These are phyloP conservation scores for Lasiosphaeria miniovina DNA, from an alignment of 495 filamentous ascomycete genomes.

Conservation along the genomic window DNA sequence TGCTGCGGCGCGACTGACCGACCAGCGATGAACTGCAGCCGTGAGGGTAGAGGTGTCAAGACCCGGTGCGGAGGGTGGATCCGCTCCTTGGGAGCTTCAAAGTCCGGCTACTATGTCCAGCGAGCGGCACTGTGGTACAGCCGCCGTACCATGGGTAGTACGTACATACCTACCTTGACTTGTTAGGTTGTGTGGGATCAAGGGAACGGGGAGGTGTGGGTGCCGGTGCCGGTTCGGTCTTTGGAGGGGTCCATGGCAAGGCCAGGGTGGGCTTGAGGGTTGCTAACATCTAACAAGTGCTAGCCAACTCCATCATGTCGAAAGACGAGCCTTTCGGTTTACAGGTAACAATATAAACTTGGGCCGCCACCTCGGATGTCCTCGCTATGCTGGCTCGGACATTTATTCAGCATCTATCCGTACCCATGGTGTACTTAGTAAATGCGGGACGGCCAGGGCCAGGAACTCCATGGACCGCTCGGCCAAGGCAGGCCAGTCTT, in stretches of 20 bases:
- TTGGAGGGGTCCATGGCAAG: background rate
- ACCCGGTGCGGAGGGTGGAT: slow-evolving; percentile 7
- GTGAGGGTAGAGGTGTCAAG: slow-evolving; percentile 4
- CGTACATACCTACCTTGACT: too few species aligned
- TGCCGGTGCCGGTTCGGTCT: slow-evolving; percentile 22
- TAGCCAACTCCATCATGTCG: background rate
- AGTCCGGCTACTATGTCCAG: background rate
- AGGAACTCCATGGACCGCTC: background rate
- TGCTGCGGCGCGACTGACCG: background rate
- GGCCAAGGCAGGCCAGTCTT: too few species aligned
- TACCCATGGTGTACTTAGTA: background rate
- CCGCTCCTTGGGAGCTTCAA: background rate
- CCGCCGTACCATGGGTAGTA: too few species aligned
- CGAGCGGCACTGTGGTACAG: too few species aligned
- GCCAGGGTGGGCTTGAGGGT: background rate
- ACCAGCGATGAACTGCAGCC: slow-evolving; percentile 1
- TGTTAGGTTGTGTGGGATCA: background rate
- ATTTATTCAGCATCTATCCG: background rate
- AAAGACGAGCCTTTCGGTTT: background rate
- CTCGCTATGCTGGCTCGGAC: background rate
- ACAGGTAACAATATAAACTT: background rate
- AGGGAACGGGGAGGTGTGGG: slow-evolving; percentile 8
- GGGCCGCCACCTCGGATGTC: background rate
- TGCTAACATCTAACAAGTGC: background rate
- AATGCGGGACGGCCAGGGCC: background rate